Evolutionary conservation across 2,329 filamentous ascomycete species (phyloP).

Genomic region (Nothophoma quercina): DNA sequence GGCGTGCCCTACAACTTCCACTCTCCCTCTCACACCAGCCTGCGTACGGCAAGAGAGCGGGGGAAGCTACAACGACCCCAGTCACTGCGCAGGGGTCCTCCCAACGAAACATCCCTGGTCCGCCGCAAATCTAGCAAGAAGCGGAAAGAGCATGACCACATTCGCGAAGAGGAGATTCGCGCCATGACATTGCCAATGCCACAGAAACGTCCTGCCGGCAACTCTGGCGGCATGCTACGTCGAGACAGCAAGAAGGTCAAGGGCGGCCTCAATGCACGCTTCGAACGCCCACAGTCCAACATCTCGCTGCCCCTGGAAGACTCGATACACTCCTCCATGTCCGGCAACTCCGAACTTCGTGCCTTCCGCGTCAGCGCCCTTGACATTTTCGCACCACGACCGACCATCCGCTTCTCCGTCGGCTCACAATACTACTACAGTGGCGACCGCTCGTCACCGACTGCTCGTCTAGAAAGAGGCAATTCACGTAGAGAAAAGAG

Average conservation of each 20-base stretch:
- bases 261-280: constrained; percentile 62
- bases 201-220: constrained; percentile 66
- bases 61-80: constrained; percentile 57
- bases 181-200: constrained; percentile 78
- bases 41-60: constrained; percentile 49
- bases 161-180: constrained; percentile 86
- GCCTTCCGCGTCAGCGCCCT: constrained; percentile 83
- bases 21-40: constrained; percentile 46
- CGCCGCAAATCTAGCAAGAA: constrained; percentile 77
- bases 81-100: constrained; percentile 65
- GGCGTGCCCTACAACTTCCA: constrained; percentile 56
- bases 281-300: constrained; percentile 70
- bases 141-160: constrained; percentile 69
- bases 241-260: constrained; percentile 72
- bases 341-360: constrained; percentile 74
- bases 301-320: constrained; percentile 76
- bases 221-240: constrained; percentile 67
- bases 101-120: constrained; percentile 63
- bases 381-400: constrained; percentile 83
- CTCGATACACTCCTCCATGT: constrained; percentile 79
- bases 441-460: constrained; percentile 39
- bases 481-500: constrained; percentile 61
- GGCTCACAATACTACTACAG: constrained; percentile 65
- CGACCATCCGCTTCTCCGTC: constrained; percentile 78
- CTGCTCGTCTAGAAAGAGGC: constrained; percentile 57